Conservation (phyloP, 2,329 filamentous ascomycete species). For the Cladosporium sp. region DNA sequence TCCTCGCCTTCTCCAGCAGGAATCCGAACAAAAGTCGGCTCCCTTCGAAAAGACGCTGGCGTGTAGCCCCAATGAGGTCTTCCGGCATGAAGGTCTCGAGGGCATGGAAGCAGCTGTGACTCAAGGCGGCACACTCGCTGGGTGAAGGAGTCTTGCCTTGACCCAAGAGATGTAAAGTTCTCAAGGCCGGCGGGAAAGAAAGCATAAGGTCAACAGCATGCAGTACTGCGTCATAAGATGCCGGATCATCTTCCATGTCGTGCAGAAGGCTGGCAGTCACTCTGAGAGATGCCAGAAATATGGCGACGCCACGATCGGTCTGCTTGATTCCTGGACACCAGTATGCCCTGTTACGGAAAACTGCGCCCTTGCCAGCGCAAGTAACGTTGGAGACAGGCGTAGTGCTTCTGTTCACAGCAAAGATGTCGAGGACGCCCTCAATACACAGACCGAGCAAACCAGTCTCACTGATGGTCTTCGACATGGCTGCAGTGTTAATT, state of each 20-base stretch:
- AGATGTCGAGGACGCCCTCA: conserved; percentile 33
- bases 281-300: conserved; percentile 39
- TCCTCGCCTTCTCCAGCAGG: conserved; percentile 37
- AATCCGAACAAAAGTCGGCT: conserved; percentile 40
- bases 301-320: conserved; percentile 37
- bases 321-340: conserved; percentile 34
- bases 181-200: conserved; percentile 38
- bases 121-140: conserved; percentile 36
- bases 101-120: conserved; percentile 34
- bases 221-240: conserved; percentile 31
- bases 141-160: conserved; percentile 34
- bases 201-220: conserved; percentile 35
- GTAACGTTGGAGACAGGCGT: neutral
- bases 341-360: conserved; percentile 30
- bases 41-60: conserved; percentile 36
- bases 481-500: conserved; percentile 27
- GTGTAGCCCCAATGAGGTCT: conserved; percentile 31
- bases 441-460: conserved; percentile 25
- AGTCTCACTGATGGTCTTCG: conserved; percentile 24
- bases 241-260: conserved; percentile 20
- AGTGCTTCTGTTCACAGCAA: conserved; percentile 29
- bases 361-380: conserved; percentile 27
- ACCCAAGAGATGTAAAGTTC: conserved; percentile 37
- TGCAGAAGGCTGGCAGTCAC: conserved; percentile 33
- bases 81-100: conserved; percentile 34